A percentile compares a stretch with the other conserved stretches of the same genome.
These are phyloP conservation scores for Akebia trifoliata DNA, from an alignment of 164 flowering plant species.

Conservation along the genomic window DNA sequence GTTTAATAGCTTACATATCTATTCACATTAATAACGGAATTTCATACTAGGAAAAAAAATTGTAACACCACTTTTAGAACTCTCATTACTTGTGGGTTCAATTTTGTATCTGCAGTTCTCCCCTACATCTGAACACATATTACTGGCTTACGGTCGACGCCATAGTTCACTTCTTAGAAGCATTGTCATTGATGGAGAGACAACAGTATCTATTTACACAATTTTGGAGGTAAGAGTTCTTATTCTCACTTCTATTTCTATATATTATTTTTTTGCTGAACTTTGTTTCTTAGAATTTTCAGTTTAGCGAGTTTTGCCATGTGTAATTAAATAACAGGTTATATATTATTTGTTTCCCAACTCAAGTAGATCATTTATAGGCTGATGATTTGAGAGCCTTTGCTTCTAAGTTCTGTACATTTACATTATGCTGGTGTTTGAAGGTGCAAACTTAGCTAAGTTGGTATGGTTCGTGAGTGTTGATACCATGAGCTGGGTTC, in stretches of 20 bases:
- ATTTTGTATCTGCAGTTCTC: slow-evolving; percentile 69
- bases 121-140: slow-evolving; percentile 88
- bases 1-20: too few relatives aligned
- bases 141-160: slow-evolving; percentile 93
- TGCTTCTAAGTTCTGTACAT: too few relatives aligned
- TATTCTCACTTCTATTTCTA: neutral
- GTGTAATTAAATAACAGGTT: neutral
- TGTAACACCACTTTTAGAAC: too few relatives aligned
- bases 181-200: slow-evolving; percentile 78
- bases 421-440: too few relatives aligned
- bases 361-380: too few relatives aligned
- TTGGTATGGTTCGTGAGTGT: too few relatives aligned
- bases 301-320: neutral
- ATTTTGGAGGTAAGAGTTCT: slow-evolving; percentile 69
- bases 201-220: slow-evolving; percentile 72
- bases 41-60: neutral
- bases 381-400: too few relatives aligned
- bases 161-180: slow-evolving; percentile 93
- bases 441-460: too few relatives aligned
- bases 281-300: neutral
- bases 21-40: too few relatives aligned
- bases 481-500: too few relatives aligned
- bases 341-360: too few relatives aligned
- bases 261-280: neutral
- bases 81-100: neutral